Evolutionary conservation across 176 grass and related monocot species (phyloP), one percentile per base, ranked within the genome.

Genomic region (Themeda triandra): DNA sequence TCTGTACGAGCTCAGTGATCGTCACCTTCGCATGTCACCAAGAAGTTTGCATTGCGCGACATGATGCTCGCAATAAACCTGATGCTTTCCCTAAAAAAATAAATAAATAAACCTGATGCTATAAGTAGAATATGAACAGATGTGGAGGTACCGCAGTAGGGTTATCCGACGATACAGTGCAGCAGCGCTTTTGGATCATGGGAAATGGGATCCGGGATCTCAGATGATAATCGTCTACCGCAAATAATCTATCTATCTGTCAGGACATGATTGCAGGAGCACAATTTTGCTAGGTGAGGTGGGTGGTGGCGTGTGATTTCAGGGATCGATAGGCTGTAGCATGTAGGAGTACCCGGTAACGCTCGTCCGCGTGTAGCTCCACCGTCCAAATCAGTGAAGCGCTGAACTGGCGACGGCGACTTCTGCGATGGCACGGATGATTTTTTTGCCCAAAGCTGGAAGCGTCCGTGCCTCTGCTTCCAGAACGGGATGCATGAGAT

Each of bases 351-450:
- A n/a, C n/a, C n/a, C n/a, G n/a, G n/a, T n/a, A n/a, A 7, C 23
- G 28, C 15, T 29, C 4, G 27, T 64, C 62, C 27, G 15, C 39
- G 18, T 40, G 5, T 27, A 67, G 37, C 21, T 66, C 19, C 49
- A 54, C 51, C 9, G 54, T 80, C 29, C 75, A 45, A 39, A 39
- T 40, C 76, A 13, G 14, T 11, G 2, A 41, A 41, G 49, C 13
- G 7, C 8, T 80, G 39, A 80, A 53, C 29, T 51, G 84, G 67
- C 58, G 45, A 75, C 36, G 65, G 18, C n/a, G 40, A 78, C 69
- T 35, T 11, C 15, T 32, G 54, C 13, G 48, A 60, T 11, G 54
- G 10, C 10, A 63, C 32, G 8, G 1, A 12, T 0, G 39, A 30
- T 44, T 29, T 42, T 10, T 29, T 40, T 17, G 0, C 2, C 3